These are phyloP conservation scores for Chaetomium strumarium DNA, from an alignment of 2,329 filamentous ascomycete genomes.

Conservation along the genomic window DNA sequence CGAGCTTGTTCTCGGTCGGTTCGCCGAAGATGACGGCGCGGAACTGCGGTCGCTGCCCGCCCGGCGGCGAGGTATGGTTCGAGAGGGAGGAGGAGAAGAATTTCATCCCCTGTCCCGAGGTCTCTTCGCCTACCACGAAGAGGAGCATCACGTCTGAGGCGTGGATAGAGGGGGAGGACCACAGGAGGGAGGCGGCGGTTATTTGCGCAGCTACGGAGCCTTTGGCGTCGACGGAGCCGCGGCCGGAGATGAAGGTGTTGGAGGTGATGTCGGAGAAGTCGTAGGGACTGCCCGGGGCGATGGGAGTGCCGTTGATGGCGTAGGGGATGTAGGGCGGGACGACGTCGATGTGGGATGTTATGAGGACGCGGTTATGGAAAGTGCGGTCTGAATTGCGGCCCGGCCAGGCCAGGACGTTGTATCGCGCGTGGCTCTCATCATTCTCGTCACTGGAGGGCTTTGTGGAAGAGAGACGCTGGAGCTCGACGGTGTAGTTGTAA, in stretches of 20 bases:
- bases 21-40: conserved; percentile 84
- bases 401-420: conserved; percentile 71
- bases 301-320: conserved; percentile 37
- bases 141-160: conserved; percentile 41
- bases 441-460: conserved; percentile 27
- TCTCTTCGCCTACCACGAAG: conserved; percentile 79
- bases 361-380: conserved; percentile 53
- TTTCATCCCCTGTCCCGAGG: conserved; percentile 72
- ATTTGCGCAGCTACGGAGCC: conserved; percentile 68
- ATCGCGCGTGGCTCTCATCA: conserved; percentile 38
- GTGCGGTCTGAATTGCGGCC: conserved; percentile 48
- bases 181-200: conserved; percentile 55
- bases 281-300: not conserved
- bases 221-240: conserved; percentile 70
- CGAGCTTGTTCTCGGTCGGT: conserved; percentile 82
- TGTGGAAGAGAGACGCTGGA: conserved; percentile 36
- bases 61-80: not conserved
- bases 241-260: conserved; percentile 57
- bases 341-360: conserved; percentile 77
- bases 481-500: conserved; percentile 38
- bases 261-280: conserved; percentile 32
- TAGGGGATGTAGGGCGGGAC: conserved; percentile 71
- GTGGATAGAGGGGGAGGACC: conserved; percentile 34
- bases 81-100: conserved; percentile 39
- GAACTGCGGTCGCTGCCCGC: conserved; percentile 25